Conservation (phyloP, 2,329 filamentous ascomycete species). For the Colletotrichum sp. region DNA sequence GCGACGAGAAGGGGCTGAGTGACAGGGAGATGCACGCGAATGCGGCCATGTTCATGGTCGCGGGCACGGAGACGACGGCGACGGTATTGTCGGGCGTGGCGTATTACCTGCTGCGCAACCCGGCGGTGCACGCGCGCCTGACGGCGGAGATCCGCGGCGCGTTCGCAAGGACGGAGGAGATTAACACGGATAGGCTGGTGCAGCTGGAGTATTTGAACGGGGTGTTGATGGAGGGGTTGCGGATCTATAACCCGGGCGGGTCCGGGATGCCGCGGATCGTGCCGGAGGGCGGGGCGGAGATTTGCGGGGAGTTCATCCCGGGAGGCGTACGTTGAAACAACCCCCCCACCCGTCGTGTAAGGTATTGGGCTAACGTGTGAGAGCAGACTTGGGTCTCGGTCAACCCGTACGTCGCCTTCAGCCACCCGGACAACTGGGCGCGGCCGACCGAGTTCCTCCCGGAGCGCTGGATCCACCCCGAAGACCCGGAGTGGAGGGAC, state of each 20-base stretch:
- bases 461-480: conserved; percentile 43
- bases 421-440: conserved; percentile 40
- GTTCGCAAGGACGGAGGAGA: conserved; percentile 40
- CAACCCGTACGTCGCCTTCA: conserved; percentile 9
- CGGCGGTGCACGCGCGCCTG: conserved; percentile 31
- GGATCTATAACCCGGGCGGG: conserved; percentile 32
- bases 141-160: conserved; percentile 41
- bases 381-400: conserved; percentile 8
- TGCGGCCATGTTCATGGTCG: conserved; percentile 31
- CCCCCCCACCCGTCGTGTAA: not conserved
- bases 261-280: conserved; percentile 28
- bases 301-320: conserved; percentile 35
- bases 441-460: conserved; percentile 50
- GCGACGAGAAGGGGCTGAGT: not conserved
- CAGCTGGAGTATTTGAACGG: conserved; percentile 43
- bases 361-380: not conserved
- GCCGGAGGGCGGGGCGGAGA: conserved; percentile 34
- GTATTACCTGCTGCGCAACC: conserved; percentile 41
- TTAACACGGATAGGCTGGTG: conserved; percentile 34
- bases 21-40: conserved; percentile 17
- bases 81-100: conserved; percentile 45
- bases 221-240: conserved; percentile 44
- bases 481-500: conserved; percentile 15
- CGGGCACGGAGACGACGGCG: conserved; percentile 51
- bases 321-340: conserved; percentile 34